phyloP scores from a whole-genome alignment of 108 stramenopile species.

The Cyclotella cryptica region DNA sequence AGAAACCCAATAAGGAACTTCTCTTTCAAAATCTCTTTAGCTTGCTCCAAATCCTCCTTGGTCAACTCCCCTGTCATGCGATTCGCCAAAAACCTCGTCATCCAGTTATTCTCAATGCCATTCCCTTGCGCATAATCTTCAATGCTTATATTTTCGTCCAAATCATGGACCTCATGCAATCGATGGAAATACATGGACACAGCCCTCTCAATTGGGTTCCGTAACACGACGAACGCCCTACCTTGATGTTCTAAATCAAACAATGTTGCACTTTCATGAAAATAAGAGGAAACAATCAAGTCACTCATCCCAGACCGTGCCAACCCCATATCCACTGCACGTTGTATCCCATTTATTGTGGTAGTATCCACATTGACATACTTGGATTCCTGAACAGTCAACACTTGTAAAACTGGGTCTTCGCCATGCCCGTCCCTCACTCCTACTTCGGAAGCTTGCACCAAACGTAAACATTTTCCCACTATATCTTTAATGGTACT shows the following conservation, averaged over 20 bases:
- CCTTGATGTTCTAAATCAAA: conserved; percentile 57
- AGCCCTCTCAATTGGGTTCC: conserved; percentile 57
- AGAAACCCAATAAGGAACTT: conserved; percentile 61
- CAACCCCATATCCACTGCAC: conserved; percentile 54
- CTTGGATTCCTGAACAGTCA: conserved; percentile 39
- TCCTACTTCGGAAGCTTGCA: conserved; percentile 51
- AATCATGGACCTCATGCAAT: conserved; percentile 28
- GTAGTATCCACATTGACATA: conserved; percentile 69
- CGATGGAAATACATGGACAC: conserved; percentile 56
- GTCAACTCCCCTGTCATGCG: conserved; percentile 60
- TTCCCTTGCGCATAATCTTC: conserved; percentile 63
- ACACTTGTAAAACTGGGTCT: conserved; percentile 42
- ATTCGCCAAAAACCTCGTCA: conserved; percentile 53
- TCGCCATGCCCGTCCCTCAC: conserved; percentile 50
- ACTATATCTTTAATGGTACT: conserved; percentile 52
- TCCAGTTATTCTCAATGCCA: conserved; percentile 67
- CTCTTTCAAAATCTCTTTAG: conserved; percentile 51
- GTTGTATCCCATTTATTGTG: conserved; percentile 46
- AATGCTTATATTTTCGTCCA: conserved; percentile 39
- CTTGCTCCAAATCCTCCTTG: conserved; percentile 54
- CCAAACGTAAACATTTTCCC: conserved; percentile 41
- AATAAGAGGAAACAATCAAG: conserved; percentile 54
- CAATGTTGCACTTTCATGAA: conserved; percentile 44
- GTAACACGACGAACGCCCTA: conserved; percentile 54
- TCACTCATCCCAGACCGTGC: conserved; percentile 43